Percentiles rank a stretch among this genome's conserved stretches.
Conservation (phyloP, 1,284 basidiomycete species). For the Xerocomus subilludens region DNA sequence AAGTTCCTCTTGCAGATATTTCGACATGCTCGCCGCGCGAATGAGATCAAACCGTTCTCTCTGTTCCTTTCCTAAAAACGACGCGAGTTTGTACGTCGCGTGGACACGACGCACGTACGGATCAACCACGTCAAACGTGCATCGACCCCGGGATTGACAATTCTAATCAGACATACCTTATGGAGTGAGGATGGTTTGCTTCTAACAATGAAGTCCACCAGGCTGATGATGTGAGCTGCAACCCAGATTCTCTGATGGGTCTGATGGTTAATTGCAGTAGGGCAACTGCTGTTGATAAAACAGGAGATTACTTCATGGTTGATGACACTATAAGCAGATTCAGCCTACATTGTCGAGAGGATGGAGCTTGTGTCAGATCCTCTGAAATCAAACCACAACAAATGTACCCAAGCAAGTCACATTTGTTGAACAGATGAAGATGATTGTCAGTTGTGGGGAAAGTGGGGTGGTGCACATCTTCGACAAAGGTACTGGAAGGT, state of each 20-base stretch:
- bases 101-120: constrained; percentile 59
- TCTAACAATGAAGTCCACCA: constrained; percentile 9
- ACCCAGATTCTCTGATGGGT: constrained; percentile 12
- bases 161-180: constrained; percentile 11
- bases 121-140: constrained; percentile 95
- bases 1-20: constrained; percentile 86
- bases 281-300: background rate
- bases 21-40: constrained; percentile 81
- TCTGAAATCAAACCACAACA: background rate
- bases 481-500: too few species aligned
- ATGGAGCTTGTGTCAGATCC: too few species aligned
- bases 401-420: too few species aligned
- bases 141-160: constrained; percentile 71
- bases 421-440: too few species aligned
- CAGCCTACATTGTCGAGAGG: background rate
- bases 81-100: background rate
- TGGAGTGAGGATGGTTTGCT: constrained; percentile 11
- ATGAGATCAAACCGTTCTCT: constrained; percentile 80
- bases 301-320: background rate
- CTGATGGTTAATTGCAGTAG: background rate
- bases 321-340: background rate
- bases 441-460: background rate
- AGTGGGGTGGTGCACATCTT: too few species aligned
- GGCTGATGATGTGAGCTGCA: too few species aligned
- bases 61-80: constrained; percentile 77